Evolutionary conservation across 495 filamentous ascomycete genomes (phyloP).

Genomic region (Sporormia fimetaria): DNA sequence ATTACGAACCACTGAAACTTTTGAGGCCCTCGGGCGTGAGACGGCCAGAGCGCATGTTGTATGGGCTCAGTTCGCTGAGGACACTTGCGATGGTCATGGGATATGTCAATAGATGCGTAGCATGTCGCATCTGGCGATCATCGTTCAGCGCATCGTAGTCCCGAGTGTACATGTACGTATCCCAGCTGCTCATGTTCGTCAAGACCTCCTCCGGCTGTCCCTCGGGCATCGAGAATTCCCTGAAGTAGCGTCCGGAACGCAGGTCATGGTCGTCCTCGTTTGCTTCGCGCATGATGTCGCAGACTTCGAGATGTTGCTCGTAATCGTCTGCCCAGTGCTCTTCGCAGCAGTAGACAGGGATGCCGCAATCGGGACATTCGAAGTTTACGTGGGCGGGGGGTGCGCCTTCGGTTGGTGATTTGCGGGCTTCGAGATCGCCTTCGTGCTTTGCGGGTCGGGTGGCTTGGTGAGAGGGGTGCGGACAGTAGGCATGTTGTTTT

Average conservation of each 20-base stretch:
- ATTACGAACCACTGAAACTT: conserved; percentile 69
- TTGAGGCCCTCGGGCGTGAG: conserved; percentile 81
- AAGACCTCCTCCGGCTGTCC: conserved; percentile 81
- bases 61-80: conserved; percentile 86
- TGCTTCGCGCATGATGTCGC: conserved; percentile 77
- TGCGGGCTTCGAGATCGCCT: conserved; percentile 49
- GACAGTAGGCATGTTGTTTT: conserved; percentile 80
- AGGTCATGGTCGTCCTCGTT: conserved; percentile 99
- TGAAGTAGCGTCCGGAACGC: conserved; percentile 77
- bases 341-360: conserved; percentile 85
- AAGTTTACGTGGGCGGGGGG: conserved; percentile 73
- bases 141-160: conserved; percentile 81
- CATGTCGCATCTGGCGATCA: conserved; percentile 77
- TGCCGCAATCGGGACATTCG: conserved; percentile 93
- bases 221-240: conserved; percentile 83
- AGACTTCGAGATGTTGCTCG: conserved; percentile 80
- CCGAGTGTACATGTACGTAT: conserved; percentile 84
- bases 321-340: conserved; percentile 93
- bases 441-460: conserved; percentile 50
- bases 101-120: conserved; percentile 85
- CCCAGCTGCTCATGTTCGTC: conserved; percentile 98
- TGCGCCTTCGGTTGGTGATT: conserved; percentile 38
- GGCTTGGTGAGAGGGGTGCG: conserved; percentile 70
- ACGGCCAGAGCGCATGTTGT: conserved; percentile 60
- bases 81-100: conserved; percentile 84